Conservation (phyloP, 2,329 filamentous ascomycete species). For the Byssochlamys sp. region DNA sequence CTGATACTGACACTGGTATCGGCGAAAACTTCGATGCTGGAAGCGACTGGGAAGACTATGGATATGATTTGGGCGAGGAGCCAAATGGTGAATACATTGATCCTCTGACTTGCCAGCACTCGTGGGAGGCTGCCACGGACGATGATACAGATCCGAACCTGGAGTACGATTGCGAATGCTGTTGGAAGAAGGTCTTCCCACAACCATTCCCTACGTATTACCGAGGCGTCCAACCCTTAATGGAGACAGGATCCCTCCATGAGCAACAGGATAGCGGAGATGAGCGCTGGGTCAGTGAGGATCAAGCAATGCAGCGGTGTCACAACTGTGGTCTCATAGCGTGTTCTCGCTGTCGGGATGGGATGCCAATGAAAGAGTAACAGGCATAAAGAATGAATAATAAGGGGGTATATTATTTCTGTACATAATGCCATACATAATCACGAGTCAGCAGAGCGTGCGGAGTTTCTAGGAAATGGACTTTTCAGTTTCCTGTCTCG, state of each 20-base stretch:
- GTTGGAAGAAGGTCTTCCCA: slow-evolving; percentile 7
- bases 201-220: background rate
- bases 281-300: background rate
- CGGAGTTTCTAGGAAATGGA: background rate
- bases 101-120: slow-evolving; percentile 4
- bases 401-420: background rate
- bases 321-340: background rate
- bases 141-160: background rate
- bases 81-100: slow-evolving; percentile 5
- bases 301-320: background rate
- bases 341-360: background rate
- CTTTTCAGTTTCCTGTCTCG: background rate
- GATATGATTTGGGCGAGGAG: slow-evolving; percentile 32
- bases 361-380: background rate
- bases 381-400: background rate
- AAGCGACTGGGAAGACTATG: slow-evolving; percentile 9
- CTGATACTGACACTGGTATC: slow-evolving; percentile 1
- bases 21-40: slow-evolving; percentile 10
- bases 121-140: slow-evolving; percentile 1
- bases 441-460: background rate
- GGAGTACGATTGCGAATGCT: slow-evolving; percentile 6
- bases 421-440: background rate
- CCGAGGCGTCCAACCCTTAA: slow-evolving; percentile 2
- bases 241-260: slow-evolving; percentile 4
- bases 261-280: background rate